These are phyloP conservation scores for Nakataea oryzae DNA, from an alignment of 2,329 filamentous ascomycete species.

Conservation along the genomic window DNA sequence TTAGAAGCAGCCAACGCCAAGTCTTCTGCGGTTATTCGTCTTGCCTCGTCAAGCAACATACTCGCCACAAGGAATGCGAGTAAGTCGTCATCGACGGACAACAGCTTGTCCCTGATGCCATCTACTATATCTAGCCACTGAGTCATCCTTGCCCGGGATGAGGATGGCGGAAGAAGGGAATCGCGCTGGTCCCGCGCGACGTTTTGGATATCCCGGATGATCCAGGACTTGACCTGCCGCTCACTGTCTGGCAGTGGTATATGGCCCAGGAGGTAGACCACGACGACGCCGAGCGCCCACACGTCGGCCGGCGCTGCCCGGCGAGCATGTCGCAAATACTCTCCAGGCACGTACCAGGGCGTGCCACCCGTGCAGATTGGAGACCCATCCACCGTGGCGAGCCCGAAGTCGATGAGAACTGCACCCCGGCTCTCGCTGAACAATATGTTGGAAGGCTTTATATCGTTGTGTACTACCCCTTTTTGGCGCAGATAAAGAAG, in stretches of 20 bases:
- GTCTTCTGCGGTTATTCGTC: background rate
- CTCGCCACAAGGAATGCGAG: background rate
- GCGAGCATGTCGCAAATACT: background rate
- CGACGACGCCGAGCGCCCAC: background rate
- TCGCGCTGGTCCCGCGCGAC: background rate
- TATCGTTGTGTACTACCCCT: constrained; percentile 1
- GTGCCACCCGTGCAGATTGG: background rate
- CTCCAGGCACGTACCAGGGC: background rate
- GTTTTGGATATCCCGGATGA: background rate
- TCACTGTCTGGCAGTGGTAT: background rate
- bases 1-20: background rate
- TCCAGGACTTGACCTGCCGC: background rate
- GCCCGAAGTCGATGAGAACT: constrained; percentile 2
- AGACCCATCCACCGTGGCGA: background rate
- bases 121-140: background rate
- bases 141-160: background rate
- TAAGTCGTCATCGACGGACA: background rate
- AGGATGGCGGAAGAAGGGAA: background rate
- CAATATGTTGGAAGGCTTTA: background rate
- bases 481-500: background rate
- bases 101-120: background rate
- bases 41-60: background rate
- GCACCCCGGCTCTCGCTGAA: background rate
- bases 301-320: background rate
- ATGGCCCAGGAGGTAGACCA: background rate